Evolutionary conservation across 1,284 basidiomycete species (phyloP).

Genomic region (Stygiomarasmius scandens): DNA sequence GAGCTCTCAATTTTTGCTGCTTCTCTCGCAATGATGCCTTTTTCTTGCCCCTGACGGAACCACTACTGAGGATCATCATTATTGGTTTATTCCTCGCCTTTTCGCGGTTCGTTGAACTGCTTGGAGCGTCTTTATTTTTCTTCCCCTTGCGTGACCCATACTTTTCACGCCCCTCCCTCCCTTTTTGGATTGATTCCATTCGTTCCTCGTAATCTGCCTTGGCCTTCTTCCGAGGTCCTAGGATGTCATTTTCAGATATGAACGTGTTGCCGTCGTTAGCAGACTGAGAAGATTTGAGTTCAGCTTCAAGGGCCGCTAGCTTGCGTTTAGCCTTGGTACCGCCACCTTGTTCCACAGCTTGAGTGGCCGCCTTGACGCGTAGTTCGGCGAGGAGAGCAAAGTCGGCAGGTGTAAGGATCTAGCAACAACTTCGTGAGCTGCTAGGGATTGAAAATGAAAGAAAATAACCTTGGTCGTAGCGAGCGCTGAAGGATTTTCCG

Average conservation of each 20-base stretch:
- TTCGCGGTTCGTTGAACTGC: constrained; percentile 87
- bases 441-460: neutral
- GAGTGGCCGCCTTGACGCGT: constrained; percentile 79
- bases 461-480: constrained; percentile 75
- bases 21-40: constrained; percentile 87
- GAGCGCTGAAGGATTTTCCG: constrained; percentile 51
- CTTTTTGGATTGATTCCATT: constrained; percentile 89
- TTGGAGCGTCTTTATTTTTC: constrained; percentile 78
- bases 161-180: constrained; percentile 95
- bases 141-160: constrained; percentile 90
- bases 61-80: constrained; percentile 88
- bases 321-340: constrained; percentile 87
- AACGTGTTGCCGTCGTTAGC: constrained; percentile 49
- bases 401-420: constrained; percentile 98
- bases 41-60: constrained; percentile 81
- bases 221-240: constrained; percentile 92
- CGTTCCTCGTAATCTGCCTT: constrained; percentile 96
- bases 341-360: constrained; percentile 72
- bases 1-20: constrained; percentile 74
- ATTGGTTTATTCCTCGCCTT: constrained; percentile 91
- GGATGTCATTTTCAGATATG: constrained; percentile 89
- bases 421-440: constrained; percentile 3
- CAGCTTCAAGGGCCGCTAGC: constrained; percentile 75
- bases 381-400: constrained; percentile 94
- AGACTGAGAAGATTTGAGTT: constrained; percentile 53